These are phyloP conservation scores for Bauhinia variegata DNA, from an alignment of 306 rosid genomes.

Conservation along the genomic window DNA sequence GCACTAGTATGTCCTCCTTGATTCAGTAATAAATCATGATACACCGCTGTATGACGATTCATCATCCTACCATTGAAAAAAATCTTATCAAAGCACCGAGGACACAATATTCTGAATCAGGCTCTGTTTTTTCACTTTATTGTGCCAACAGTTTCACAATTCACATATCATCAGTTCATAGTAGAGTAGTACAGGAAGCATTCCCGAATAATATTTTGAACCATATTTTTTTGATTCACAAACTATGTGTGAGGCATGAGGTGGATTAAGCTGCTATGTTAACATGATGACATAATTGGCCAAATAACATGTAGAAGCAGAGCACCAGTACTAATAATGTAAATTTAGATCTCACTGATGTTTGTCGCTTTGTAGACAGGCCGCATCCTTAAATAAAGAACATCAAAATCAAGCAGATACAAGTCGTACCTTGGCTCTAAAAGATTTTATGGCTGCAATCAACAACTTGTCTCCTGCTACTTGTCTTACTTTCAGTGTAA, in stretches of 20 bases:
- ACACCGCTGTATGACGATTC: too few species aligned
- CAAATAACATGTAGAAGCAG: too few species aligned
- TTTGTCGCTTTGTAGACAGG: neutral
- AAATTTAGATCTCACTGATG: neutral
- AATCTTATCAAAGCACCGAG: neutral
- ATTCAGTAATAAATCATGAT: too few species aligned
- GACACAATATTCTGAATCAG: neutral
- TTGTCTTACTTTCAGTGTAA: conserved; percentile 60
- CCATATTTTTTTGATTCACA: neutral
- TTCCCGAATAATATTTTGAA: neutral
- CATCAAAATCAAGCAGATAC: conserved; percentile 5
- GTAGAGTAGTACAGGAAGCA: neutral
- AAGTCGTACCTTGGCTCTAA: conserved; percentile 56
- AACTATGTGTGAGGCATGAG: neutral
- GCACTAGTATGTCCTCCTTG: too few species aligned
- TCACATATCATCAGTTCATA: neutral
- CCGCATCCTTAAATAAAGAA: neutral
- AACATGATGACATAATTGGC: neutral
- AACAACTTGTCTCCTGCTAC: conserved; percentile 77
- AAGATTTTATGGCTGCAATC: conserved; percentile 60
- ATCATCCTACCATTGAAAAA: too few species aligned
- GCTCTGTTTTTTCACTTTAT: neutral
- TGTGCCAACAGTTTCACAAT: neutral
- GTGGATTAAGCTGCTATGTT: neutral
- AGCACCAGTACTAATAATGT: neutral